Conservation (phyloP, 805 yeast species). For the Ogataea ramenticola region DNA sequence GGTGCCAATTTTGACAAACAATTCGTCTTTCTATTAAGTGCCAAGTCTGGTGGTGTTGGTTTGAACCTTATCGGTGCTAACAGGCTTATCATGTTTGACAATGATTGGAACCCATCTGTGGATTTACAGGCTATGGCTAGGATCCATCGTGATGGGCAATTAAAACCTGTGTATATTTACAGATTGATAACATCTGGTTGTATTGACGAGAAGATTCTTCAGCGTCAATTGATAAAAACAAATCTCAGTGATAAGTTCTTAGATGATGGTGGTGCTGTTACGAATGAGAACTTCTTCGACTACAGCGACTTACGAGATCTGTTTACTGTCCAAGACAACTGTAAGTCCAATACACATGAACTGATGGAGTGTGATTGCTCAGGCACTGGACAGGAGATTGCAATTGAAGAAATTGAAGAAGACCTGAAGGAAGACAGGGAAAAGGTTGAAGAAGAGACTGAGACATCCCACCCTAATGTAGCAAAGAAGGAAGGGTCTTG, state of each 20-base stretch:
- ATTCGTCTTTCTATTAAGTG: constrained; percentile 71
- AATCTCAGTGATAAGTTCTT: constrained; percentile 71
- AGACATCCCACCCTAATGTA: background rate
- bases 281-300: constrained; percentile 63
- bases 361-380: constrained; percentile 56
- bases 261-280: constrained; percentile 27
- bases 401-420: constrained; percentile 8
- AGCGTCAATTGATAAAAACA: constrained; percentile 80
- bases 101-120: constrained; percentile 95
- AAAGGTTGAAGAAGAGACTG: background rate
- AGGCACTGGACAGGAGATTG: constrained; percentile 42
- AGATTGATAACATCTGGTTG: constrained; percentile 89
- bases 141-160: constrained; percentile 91
- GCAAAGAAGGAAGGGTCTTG: constrained; percentile 27
- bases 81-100: constrained; percentile 75
- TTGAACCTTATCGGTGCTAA: constrained; percentile 88
- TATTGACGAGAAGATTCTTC: constrained; percentile 92
- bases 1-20: constrained; percentile 27
- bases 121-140: constrained; percentile 96
- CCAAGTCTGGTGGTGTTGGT: constrained; percentile 94
- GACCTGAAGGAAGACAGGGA: background rate
- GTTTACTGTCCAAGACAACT: constrained; percentile 48
- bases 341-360: constrained; percentile 70
- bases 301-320: constrained; percentile 64
- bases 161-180: constrained; percentile 68